Evolutionary conservation across 192 early-diverging fungal species (phyloP), one percentile per base, ranked within the genome.

Genomic region (Diversispora epigaea): DNA sequence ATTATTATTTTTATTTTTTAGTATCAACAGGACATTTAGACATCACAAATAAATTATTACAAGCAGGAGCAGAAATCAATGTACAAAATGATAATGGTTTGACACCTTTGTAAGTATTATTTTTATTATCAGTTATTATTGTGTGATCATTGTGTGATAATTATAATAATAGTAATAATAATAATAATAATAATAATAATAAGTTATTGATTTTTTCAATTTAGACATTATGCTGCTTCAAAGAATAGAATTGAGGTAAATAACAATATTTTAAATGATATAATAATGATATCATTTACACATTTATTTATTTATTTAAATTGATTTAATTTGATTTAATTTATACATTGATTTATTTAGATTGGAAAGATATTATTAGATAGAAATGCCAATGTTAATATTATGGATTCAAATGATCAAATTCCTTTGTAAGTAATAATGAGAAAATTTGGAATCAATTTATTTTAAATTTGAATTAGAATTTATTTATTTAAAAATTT

Each of bases 141-240:
- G 25, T 32, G 25, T 32, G 25, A 32, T 32, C 2, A 32, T 2
- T 32, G 25, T 32, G 25, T 2, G 0, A 32, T 32, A 0, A 32
- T 32, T 1, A 32, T 32, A 32, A 32, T 32, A 2, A 32, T 32
- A 32, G 2, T 32, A 32, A 32, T 32, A 32, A 32, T 32, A 32
- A 32, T 32, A 32, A 32, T 32, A 32, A 32, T 32, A 32, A 32
- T 32, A 32, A 32, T 32, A 32, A 32, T 32, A 32, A 32, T 32
- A 32, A 32, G 25, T 32, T 32, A 32, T 2, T 32, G 2, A 19
- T 71, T 44, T 49, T 43, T 76, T 43, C 57, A 57, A 8, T 32
- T 64, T 67, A 85, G 83, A 45, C 85, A 86, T 73, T 89, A 89
- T 64, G 88, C 84, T 14, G 84, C 86, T 4, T 89, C 88, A 15